Evolutionary conservation across 1,284 basidiomycete species (phyloP), one percentile per base, ranked within the genome.

Genomic region (Ustilago esculenta): DNA sequence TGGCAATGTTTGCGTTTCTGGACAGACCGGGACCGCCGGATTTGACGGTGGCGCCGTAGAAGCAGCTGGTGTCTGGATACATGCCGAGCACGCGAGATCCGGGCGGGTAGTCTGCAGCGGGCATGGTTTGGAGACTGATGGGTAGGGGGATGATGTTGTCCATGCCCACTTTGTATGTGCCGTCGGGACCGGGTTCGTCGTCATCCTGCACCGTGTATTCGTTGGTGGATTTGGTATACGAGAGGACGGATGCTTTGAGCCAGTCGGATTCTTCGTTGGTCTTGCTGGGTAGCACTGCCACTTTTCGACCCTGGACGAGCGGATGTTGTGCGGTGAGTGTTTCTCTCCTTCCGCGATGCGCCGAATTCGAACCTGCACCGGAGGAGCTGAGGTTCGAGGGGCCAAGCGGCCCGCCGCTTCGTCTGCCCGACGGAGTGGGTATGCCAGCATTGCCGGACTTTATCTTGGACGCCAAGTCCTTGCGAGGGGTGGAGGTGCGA

Each of bases 51-150:
- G 80, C 80, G 30, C 70, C 69, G 58, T 81, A 81, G 73, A 81
- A 81, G 47, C 80, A 81, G 35, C 71, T 76, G 4, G 80, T 81
- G 52, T 81, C 80, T 4, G 80, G 80, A 29, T 81, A 81, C 54
- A 81, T 71, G 3, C 74, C 80, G n/a, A 81, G 55, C 5, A 81
- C 80, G 20, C 75, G 63, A 4, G 72, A 42, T 2, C 80, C 80
- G 4, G 57, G 36, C 1, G 59, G 30, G 39, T 80, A 81, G 40
- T 79, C 76, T 15, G 65, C 48, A 4, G 73, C 43, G 6, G 80
- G 80, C 36, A 81, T 67, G 8, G 79, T 77, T 10, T 58, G 54
- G 2, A 75, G 27, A 17, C 51, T 73, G 34, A 69, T 67, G 9
- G 80, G 80, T 1, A 81, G 59, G 7, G 80, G 80, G 12, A 79